phyloP scores from a whole-genome alignment of 148 eudicot species.

The Camellia sinensis region DNA sequence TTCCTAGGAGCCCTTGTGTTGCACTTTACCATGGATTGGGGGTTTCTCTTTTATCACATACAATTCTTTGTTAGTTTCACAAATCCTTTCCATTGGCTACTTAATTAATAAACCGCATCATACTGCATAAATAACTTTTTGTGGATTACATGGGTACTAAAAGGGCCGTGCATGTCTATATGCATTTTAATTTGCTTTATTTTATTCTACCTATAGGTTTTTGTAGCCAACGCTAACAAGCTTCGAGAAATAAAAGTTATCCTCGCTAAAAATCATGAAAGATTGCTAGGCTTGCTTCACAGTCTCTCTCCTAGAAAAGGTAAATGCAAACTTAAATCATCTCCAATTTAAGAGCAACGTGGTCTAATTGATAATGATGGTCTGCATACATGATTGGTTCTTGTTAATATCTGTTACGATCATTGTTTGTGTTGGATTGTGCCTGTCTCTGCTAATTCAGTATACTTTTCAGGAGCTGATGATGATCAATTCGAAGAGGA shows the following conservation, averaged over 20 bases:
- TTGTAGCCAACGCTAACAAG: conserved; percentile 96
- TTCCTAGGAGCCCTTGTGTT: not conserved
- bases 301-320: conserved; percentile 87
- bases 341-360: not conserved
- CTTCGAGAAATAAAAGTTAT: conserved; percentile 85
- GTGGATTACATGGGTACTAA: not conserved
- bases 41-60: not conserved
- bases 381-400: too few species aligned
- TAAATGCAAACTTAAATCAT: conserved; percentile 19
- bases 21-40: not conserved
- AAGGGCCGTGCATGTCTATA: not conserved
- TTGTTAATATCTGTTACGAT: not conserved
- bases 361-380: too few species aligned
- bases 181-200: not conserved
- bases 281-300: conserved; percentile 63
- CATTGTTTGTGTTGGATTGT: not conserved
- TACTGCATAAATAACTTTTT: not conserved
- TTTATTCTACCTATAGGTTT: conserved; percentile 50
- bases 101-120: not conserved
- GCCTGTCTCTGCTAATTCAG: not conserved
- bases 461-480: conserved; percentile 55
- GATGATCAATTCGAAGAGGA: conserved; percentile 96
- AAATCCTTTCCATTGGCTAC: not conserved
- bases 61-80: not conserved
- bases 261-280: conserved; percentile 79